Base-by-base conservation (phyloP, 352 stramenopile species). In the Pythium monospermum region DNA sequence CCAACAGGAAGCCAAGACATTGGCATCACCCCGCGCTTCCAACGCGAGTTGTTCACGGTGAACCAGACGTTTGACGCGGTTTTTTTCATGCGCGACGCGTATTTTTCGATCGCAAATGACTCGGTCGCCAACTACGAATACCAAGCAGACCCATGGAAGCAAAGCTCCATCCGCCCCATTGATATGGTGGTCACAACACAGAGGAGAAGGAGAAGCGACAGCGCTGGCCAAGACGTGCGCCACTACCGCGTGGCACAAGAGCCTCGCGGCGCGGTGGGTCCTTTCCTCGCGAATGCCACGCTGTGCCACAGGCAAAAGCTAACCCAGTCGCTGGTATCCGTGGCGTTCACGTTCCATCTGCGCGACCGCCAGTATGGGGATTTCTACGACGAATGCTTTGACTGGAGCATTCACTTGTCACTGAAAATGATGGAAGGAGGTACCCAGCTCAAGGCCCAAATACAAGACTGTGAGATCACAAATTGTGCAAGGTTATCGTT, bases 91-190 rank as follows among this genome's bases (percentile, higher is more conserved):
- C 75, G 79, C 21, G 68, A 88, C 55, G 69, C 81, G 6, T 94
- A 92, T 61, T 91, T 87, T 38, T 75, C 66, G n/a, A 72, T 92
- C 35, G 80, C 41, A 19, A 72, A 85, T 32, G 26, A 42, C 3
- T 87, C 79, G 2, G 66, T 94, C 21, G 83, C 83, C 40, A 94
- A 91, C 57, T 94, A 94, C 64, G 79, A 91, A 53, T 87, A 91
- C 39, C 31, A 71, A 0, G 56, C 39, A 23, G 69, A 68, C 1
- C 16, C 47, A 19, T 10, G 36, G 28, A 30, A 40, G 33, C 15
- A 19, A 2, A 15, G 38, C 22, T 16, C 2, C 18, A 21, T 63
- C 4, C 57, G 57, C 3, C 57, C 41, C 38, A 39, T 66, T 32
- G 51, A 59, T 31, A 46, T 66, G 44, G 25, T 30, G 16, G 50